Evolutionary conservation across 1,284 basidiomycete species (phyloP).

Genomic region (Stereum hirsutum): DNA sequence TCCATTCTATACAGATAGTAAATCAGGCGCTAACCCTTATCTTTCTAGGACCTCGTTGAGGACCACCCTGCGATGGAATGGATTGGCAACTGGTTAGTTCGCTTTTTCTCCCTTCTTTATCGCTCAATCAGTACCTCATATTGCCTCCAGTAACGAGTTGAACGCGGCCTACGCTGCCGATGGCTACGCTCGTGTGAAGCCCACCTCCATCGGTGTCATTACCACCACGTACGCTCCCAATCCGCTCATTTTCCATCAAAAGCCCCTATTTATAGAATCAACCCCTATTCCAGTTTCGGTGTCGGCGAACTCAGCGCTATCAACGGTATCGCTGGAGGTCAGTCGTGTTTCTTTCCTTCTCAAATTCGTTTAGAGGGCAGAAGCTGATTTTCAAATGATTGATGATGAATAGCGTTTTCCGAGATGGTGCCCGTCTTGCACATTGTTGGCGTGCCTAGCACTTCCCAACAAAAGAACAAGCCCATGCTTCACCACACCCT

Average conservation of each 20-base stretch:
- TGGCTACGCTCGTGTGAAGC: slow-evolving; percentile 85
- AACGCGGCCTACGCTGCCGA: slow-evolving; percentile 91
- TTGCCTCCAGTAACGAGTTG: slow-evolving; percentile 61
- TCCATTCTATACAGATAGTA: too few relatives aligned
- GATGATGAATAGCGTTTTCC: slow-evolving; percentile 64
- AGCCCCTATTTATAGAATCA: slow-evolving; percentile 6
- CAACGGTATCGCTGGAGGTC: slow-evolving; percentile 71
- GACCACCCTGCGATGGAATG: slow-evolving; percentile 74
- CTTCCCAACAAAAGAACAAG: slow-evolving; percentile 57
- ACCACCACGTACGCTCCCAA: slow-evolving; percentile 54
- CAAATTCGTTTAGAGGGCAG: too few relatives aligned
- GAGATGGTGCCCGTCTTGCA: slow-evolving; percentile 93
- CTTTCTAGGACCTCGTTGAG: slow-evolving; percentile 72
- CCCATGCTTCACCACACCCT: slow-evolving; percentile 82
- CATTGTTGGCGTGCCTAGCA: slow-evolving; percentile 83
- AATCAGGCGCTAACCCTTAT: background rate
- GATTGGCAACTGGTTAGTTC: slow-evolving; percentile 80
- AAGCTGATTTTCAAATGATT: too few relatives aligned
- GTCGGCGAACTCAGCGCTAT: slow-evolving; percentile 85
- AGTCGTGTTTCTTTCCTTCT: slow-evolving; percentile 5
- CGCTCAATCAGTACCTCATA: background rate
- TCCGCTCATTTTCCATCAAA: background rate
- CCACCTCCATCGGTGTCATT: slow-evolving; percentile 62
- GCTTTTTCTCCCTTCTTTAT: background rate
- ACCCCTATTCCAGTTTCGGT: slow-evolving; percentile 57